A percentile compares a stretch with the other conserved stretches of the same genome.
phyloP scores from a whole-genome alignment of 2,329 filamentous ascomycete genomes.

The Cladosporium phlei region DNA sequence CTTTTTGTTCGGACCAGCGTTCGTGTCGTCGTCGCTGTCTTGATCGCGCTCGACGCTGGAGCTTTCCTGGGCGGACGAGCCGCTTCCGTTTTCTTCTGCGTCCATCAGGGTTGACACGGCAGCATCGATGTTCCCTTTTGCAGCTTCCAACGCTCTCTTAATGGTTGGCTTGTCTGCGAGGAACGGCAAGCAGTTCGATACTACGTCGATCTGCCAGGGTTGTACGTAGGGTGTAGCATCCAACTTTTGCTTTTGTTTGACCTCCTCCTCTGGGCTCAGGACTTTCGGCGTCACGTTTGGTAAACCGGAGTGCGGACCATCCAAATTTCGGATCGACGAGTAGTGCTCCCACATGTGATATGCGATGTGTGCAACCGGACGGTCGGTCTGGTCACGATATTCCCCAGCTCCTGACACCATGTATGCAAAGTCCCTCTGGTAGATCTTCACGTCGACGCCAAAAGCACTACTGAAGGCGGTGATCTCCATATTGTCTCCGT shows the following conservation, averaged over 20 bases:
- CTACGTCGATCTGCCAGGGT: constrained; percentile 54
- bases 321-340: constrained; percentile 58
- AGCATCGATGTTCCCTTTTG: constrained; percentile 50
- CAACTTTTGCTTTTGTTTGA: constrained; percentile 34
- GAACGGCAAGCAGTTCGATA: constrained; percentile 49
- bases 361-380: constrained; percentile 44
- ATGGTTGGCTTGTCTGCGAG: constrained; percentile 48
- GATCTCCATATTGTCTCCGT: constrained; percentile 64
- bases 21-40: constrained; percentile 47
- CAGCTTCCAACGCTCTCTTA: constrained; percentile 49
- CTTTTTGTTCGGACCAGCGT: constrained; percentile 50
- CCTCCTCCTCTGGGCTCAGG: constrained; percentile 39
- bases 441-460: constrained; percentile 59
- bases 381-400: constrained; percentile 23
- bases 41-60: constrained; percentile 50
- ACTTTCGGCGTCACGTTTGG: constrained; percentile 43
- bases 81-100: constrained; percentile 40
- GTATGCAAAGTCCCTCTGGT: constrained; percentile 50
- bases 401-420: constrained; percentile 42
- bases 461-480: constrained; percentile 60
- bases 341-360: constrained; percentile 60
- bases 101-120: constrained; percentile 51
- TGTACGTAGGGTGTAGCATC: constrained; percentile 37
- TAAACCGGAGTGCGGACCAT: constrained; percentile 54
- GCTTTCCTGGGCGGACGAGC: constrained; percentile 41